Conservation (phyloP, 352 stramenopile species). For the Sclerospora graminicola region DNA sequence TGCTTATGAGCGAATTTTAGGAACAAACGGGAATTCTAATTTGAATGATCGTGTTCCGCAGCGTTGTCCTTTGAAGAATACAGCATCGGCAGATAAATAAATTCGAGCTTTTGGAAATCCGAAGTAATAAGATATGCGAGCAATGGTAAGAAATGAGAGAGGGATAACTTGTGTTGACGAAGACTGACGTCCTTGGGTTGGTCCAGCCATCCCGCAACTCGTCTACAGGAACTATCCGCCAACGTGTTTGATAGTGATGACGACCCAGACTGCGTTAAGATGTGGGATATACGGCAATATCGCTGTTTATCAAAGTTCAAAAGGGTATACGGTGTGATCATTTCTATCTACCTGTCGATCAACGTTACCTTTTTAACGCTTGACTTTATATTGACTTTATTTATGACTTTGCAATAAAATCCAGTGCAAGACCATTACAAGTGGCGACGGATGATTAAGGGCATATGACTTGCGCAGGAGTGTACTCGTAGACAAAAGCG, state of each 20-base stretch:
- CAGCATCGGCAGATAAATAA: conserved; percentile 64
- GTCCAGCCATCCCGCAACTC: conserved; percentile 53
- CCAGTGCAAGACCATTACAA: conserved; percentile 68
- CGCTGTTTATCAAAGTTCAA: conserved; percentile 83
- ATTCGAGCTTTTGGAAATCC: conserved; percentile 75
- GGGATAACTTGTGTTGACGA: background rate
- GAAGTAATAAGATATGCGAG: conserved; percentile 63
- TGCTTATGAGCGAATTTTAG: no score
- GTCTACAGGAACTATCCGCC: conserved; percentile 53
- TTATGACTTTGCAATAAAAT: conserved; percentile 85
- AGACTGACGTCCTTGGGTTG: conserved; percentile 5
- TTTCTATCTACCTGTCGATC: no score
- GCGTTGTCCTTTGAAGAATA: conserved; percentile 76
- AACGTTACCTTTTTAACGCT: background rate
- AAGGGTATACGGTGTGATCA: conserved; percentile 78
- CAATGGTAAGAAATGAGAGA: conserved; percentile 41
- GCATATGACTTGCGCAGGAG: conserved; percentile 88
- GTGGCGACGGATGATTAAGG: conserved; percentile 86
- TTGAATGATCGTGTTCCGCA: conserved; percentile 18
- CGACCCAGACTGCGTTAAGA: conserved; percentile 77
- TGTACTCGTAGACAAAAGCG: conserved; percentile 63
- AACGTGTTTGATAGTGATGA: conserved; percentile 72
- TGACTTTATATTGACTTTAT: conserved; percentile 75
- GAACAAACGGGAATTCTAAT: no score
- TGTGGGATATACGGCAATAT: conserved; percentile 81